Evolutionary conservation across 345 rosid genomes (phyloP).

Genomic region (Linum lewisii): DNA sequence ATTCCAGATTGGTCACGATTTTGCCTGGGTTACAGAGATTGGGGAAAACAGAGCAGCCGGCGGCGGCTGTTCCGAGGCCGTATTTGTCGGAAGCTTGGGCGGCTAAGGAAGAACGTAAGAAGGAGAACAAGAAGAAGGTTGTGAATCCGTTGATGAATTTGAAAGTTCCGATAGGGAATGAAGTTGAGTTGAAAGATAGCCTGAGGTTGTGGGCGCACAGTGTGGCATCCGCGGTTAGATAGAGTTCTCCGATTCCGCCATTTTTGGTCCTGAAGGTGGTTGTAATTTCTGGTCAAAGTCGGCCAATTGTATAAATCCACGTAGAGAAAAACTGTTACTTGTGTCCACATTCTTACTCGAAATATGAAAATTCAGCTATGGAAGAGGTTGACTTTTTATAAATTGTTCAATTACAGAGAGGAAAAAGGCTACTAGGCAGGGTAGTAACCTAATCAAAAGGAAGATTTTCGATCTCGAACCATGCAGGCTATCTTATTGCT

Average conservation of each 20-base stretch:
- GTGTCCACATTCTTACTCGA: too few relatives aligned
- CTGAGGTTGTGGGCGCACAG: slow-evolving; percentile 60
- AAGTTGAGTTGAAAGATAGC: slow-evolving; percentile 44
- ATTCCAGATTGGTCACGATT: slow-evolving; percentile 38
- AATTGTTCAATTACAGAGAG: too few relatives aligned
- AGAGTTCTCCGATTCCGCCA: slow-evolving; percentile 1
- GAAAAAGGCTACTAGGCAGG: too few relatives aligned
- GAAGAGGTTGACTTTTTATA: too few relatives aligned
- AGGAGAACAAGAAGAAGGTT: slow-evolving; percentile 15
- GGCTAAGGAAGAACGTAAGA: slow-evolving; percentile 22
- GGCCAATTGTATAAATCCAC: too few relatives aligned
- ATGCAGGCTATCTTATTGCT: too few relatives aligned
- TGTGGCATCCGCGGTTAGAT: slow-evolving; percentile 55
- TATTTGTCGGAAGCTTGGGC: slow-evolving; percentile 92
- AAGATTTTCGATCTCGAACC: too few relatives aligned
- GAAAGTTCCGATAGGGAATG: slow-evolving; percentile 35
- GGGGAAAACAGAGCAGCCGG: slow-evolving; percentile 14
- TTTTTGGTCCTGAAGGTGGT: too few relatives aligned
- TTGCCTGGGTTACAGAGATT: slow-evolving; percentile 56
- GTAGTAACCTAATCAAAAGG: too few relatives aligned
- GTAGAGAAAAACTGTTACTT: too few relatives aligned
- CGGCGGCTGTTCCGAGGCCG: slow-evolving; percentile 27
- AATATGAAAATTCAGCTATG: too few relatives aligned
- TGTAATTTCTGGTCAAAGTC: too few relatives aligned
- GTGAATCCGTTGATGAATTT: slow-evolving; percentile 27